A percentile compares a stretch with the other conserved stretches of the same genome.
These are phyloP conservation scores for Fistulina hepatica DNA, from an alignment of 1,284 basidiomycete genomes.

Conservation along the genomic window DNA sequence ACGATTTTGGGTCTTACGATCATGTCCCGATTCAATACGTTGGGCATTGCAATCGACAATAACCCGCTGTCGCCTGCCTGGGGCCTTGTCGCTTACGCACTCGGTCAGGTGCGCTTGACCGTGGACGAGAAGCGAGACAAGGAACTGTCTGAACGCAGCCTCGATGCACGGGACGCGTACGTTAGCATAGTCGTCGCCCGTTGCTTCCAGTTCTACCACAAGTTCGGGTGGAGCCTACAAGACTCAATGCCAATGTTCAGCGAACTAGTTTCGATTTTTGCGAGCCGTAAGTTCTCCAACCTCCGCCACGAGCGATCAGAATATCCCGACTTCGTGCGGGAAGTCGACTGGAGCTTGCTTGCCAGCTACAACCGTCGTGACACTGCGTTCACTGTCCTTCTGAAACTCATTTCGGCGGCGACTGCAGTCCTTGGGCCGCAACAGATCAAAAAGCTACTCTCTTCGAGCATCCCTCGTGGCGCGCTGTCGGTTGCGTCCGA, in stretches of 20 bases:
- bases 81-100: too few relatives aligned
- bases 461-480: conserved; percentile 71
- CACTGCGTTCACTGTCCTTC: conserved; percentile 69
- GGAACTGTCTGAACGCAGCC: conserved; percentile 26
- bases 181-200: conserved; percentile 63
- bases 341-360: conserved; percentile 53
- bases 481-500: conserved; percentile 46
- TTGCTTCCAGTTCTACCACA: conserved; percentile 58
- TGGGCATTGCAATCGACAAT: too few relatives aligned
- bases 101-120: too few relatives aligned
- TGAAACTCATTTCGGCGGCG: conserved; percentile 70
- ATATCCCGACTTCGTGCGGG: conserved; percentile 73
- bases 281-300: conserved; percentile 70
- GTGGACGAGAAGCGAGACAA: conserved; percentile 41
- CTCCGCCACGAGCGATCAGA: conserved; percentile 65
- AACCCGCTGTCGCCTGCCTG: too few relatives aligned
- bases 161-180: conserved; percentile 66
- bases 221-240: conserved; percentile 69
- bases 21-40: too few relatives aligned
- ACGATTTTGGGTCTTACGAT: too few relatives aligned
- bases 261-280: conserved; percentile 68
- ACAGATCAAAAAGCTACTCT: conserved; percentile 63
- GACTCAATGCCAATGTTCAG: conserved; percentile 53
- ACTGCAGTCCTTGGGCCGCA: conserved; percentile 37
- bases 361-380: conserved; percentile 44